Evolutionary conservation across 2,329 filamentous ascomycete species (phyloP).

Genomic region (Alternaria viburni): DNA sequence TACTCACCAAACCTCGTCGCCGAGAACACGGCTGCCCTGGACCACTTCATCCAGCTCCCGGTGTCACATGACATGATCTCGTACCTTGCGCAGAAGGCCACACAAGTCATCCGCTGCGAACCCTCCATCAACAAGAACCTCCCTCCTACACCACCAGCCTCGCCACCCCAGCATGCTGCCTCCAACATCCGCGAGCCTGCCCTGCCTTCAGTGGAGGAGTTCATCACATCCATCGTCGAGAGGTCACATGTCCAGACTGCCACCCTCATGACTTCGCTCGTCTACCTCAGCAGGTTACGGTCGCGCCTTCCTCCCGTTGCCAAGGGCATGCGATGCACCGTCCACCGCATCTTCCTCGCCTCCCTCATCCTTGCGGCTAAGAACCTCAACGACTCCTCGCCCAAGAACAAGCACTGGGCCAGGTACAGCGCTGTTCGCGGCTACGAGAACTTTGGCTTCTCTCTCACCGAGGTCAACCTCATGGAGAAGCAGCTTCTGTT

Average conservation of each 20-base stretch:
- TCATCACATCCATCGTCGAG: constrained; percentile 89
- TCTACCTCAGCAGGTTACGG: constrained; percentile 87
- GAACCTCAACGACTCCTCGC: constrained; percentile 97
- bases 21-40: constrained; percentile 75
- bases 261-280: constrained; percentile 94
- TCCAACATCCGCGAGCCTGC: constrained; percentile 57
- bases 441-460: constrained; percentile 85
- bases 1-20: constrained; percentile 51
- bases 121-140: constrained; percentile 55
- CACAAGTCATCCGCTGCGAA: constrained; percentile 82
- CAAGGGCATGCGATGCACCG: constrained; percentile 94
- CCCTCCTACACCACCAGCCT: constrained; percentile 65
- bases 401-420: constrained; percentile 99
- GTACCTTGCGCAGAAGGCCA: constrained; percentile 76
- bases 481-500: constrained; percentile 99
- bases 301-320: constrained; percentile 88
- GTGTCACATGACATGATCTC: constrained; percentile 78
- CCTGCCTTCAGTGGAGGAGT: constrained; percentile 82
- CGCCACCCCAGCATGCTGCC: constrained; percentile 59
- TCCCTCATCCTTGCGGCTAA: constrained; percentile 87
- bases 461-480: constrained; percentile 92
- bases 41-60: constrained; percentile 79
- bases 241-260: constrained; percentile 96
- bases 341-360: constrained; percentile 96
- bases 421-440: constrained; percentile 82